Evolutionary conservation across 768 basidiomycete species (phyloP), one percentile per base, ranked within the genome.

Genomic region (Auriscalpium orientale): DNA sequence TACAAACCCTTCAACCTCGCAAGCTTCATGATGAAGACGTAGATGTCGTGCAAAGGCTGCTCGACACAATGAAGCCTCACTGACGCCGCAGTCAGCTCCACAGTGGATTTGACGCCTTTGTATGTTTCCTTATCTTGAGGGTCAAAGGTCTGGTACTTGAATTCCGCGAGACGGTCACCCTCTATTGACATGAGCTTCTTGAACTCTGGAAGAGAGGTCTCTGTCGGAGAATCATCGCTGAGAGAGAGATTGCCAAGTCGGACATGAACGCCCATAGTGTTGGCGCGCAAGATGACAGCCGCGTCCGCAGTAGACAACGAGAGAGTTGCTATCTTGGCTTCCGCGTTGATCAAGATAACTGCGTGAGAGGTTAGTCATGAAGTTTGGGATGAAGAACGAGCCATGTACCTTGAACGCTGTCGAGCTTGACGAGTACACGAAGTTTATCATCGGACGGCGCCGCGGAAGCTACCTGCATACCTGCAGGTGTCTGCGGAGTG

Each of bases 1-100:
- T 98, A 98, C 11, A 98, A 68, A 2, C 88, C 89, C 73, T 98
- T 98, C 63, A 99, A 83, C 60, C 84, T 85, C 5, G 93, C 90
- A 38, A 99, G 82, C 67, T 92, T 89, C 56, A 82, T 74, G 38
- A 92, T 68, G 71, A 95, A 99, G 20, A 83, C 67, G 67, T 89
- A 91, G 34, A 98, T 82, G 61, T 87, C 84, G 51, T 85, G 91
- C n/a, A 98, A 76, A n/a, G 95, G 92, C 53, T 84, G 77, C 67
- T 95, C 91, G 52, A 97, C 77, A 70, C 91, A 95, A 64, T 91
- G 86, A 61, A 97, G 75, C 63, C 86, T 90, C 67, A 98, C 75
- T 1, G 97, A 95, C 1, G 89, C 95, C n/a, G 91, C 85, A 36
- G 84, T 79, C 44, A 99, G 79, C 56, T 79, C 78, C 51, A 98